phyloP scores from a whole-genome alignment of 176 grass and related monocot species.

The Cenchrus purpureus region DNA sequence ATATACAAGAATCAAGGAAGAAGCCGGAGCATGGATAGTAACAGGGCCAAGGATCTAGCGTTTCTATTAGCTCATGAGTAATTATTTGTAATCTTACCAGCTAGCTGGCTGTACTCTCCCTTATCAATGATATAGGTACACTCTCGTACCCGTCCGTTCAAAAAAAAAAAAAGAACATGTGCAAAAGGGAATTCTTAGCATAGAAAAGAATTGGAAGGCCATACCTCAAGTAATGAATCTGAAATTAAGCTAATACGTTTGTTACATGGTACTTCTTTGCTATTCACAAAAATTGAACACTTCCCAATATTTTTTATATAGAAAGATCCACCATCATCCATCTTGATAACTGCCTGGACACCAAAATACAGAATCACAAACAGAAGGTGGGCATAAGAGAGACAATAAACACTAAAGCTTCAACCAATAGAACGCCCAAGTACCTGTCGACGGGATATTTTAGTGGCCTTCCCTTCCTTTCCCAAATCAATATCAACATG shows the following conservation, averaged over 20 bases:
- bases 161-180: too few species aligned
- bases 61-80: too few species aligned
- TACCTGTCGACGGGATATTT: slow-evolving; percentile 79
- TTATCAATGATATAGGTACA: too few species aligned
- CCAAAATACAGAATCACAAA: slow-evolving; percentile 26
- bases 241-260: slow-evolving; percentile 62
- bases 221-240: slow-evolving; percentile 78
- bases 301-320: slow-evolving; percentile 72
- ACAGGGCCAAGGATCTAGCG: too few species aligned
- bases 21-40: too few species aligned
- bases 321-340: slow-evolving; percentile 69
- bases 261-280: slow-evolving; percentile 72
- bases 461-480: slow-evolving; percentile 78
- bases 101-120: too few species aligned
- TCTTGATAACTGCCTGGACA: slow-evolving; percentile 68
- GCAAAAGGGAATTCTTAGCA: background rate
- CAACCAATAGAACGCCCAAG: slow-evolving; percentile 10
- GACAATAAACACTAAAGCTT: background rate
- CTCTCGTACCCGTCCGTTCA: too few species aligned
- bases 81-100: too few species aligned
- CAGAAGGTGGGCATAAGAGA: background rate
- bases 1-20: background rate
- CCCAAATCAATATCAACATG: slow-evolving; percentile 87
- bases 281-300: slow-evolving; percentile 71
- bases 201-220: slow-evolving; percentile 15